Evolutionary conservation across 306 rosid genomes (phyloP), one percentile per base, ranked within the genome.

Genomic region (Pachyrhizus erosus): DNA sequence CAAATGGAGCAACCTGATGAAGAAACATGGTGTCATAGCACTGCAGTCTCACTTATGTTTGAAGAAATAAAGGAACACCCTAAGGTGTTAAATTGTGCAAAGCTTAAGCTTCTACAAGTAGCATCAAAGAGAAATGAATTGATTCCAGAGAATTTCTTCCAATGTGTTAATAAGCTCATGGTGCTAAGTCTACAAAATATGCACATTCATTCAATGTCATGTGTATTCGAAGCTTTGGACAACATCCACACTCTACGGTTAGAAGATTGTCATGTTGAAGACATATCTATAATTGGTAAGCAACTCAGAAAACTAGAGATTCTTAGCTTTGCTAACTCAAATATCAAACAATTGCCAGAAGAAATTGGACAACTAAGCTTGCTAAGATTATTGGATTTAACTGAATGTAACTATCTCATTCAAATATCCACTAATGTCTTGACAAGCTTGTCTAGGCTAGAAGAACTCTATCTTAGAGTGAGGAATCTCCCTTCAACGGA

Each of bases 301-400:
- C 24, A 78, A 26, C 57, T 84, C 5, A 21, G 3, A 9, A 84
- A 67, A n/a, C 39, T 84, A 1, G 67, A 84, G 69, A 68, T 74
- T 21, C 80, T 84, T 4, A 84, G 84, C 48, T 79, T 84, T 46
- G 72, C 81, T 24, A 7, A 73, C 73, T 84, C 87, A 43, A 55
- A 55, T 55, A 84, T 84, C 42, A 69, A 74, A 45, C 15, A n/a
- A 40, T 6, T 79, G n/a, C 84, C 84, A 10, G 24, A 3, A 43
- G 81, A 79, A 74, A 79, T 79, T 11, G 84, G 87, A 0, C 74
- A 84, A 18, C 55, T 84, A 26, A 33, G 8, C 9, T 15, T 67
- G 1, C 49, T 84, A 48, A 55, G 72, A 18, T 48, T 84, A 24
- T 76, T 82, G 77, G 82, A 82, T 69, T 68, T 82, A 48, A 82